Base-by-base conservation (phyloP, 176 grass and related monocot genomes). In the Poa pratensis region DNA sequence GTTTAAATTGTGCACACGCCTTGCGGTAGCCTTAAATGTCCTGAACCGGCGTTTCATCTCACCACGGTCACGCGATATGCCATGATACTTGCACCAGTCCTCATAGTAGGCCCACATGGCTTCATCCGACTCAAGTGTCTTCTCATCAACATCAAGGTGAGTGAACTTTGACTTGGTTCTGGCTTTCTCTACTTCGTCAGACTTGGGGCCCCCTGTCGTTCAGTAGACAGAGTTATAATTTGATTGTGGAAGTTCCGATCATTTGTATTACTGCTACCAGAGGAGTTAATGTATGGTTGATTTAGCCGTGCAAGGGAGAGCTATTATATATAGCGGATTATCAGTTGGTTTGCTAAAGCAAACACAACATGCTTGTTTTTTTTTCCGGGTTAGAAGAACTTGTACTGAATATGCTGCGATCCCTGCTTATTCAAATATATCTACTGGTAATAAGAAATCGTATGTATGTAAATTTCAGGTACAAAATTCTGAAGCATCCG, bases 41-140 rank as follows among this genome's bases (percentile, higher is more conserved):
- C 7, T 61, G 58, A 61, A 26, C 58, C 58, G 58, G 1, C 58
- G 3, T 9, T 1, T 0, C 58, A 61, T 61, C 58, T 61, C 58
- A 26, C 9, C 22, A 26, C 22, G 58, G 58, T 61, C 58, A 13
- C 58, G 58, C 58, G 23, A 26, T 61, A 26, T 61, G 58, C 58
- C 22, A 61, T 61, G 58, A 61, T 5, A 61, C 58, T 61, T 61
- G 58, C 58, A 61, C 58, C 58, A 61, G 58, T 61, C 9, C 11
- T 13, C 58, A 61, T 61, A 61, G 58, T 14, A 61, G 58, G 58
- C 58, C 58, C 58, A 61, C 58, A 61, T 61, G 58, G n/a, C 58
- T 5, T 61, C 58, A 11, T 61, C 24, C 22, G 58, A 61, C 58
- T 61, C 24, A 24, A 26, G 10, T 61, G 12, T 12, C 5, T 61